Base-by-base conservation (phyloP, 257 asterid genomes). In the Forsythia viridissima region DNA sequence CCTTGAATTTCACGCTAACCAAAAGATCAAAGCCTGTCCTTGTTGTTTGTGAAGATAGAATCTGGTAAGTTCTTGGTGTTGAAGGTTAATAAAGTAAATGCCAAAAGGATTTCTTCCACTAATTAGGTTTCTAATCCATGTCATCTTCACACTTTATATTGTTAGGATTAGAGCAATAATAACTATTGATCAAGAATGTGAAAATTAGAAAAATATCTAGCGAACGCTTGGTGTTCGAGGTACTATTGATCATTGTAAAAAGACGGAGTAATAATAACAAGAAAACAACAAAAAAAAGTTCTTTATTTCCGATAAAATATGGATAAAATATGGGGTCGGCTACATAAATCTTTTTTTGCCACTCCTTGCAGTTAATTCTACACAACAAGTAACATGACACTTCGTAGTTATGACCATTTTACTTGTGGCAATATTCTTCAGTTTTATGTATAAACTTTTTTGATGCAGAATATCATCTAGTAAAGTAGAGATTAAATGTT, bases 21-120 rank as follows among this genome's bases (percentile, higher is more conserved):
- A 5, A 11, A 71, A 37, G 48, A 65, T 46, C 18, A 39, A n/a
- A 37, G 34, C 16, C n/a, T 20, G 55, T 78, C 18, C 42, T 59
- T 71, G 59, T 63, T 63, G 73, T 43, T 65, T 79, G 68, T 24
- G 75, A 69, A 21, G 44, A 41, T 12, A 69, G 15, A 44, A 55
- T 63, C 13, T 43, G 18, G 7, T 36, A 42, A n/a, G 73, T 46
- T 44, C 16, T 70, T 12, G 13, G 42, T 8, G 73, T 13, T 38
- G 63, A 52, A 37, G 70, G 36, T 48, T 16, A 42, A 65, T 21
- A 68, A 73, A 30, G 13, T 21, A 16, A 51, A 10, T 41, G 73
- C 36, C 24, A 18, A 55, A 55, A 18, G 24, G 20, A 55, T 55
- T 55, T 55, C 24, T 55, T 18, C 5, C 6, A 15, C 21, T 6